Base-by-base conservation (phyloP, 495 filamentous ascomycete species). In the Polyplosphaeria fusca region DNA sequence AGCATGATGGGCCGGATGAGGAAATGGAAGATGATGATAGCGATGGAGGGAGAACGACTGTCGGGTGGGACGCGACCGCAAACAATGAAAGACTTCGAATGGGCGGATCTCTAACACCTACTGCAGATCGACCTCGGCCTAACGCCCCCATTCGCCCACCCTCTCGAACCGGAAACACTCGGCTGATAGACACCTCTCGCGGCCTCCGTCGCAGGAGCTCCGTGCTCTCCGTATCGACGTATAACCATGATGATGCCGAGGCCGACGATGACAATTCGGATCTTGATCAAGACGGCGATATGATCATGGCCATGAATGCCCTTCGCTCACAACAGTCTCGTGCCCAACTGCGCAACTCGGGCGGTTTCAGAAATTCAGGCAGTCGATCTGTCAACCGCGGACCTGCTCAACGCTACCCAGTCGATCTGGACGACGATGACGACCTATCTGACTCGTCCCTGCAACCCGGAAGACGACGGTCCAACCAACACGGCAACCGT, bases 91-190 rank as follows among this genome's bases (percentile, higher is more conserved):
- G 63, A 67, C 18, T 50, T 23, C 66, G 63, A 64, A 62, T 54
- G 52, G 57, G 47, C 52, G 63, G 68, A 51, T 68, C 66, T 70
- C 68, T 70, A 68, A 70, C 66, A 61, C 66, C 68, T 67, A 67
- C 64, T 67, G 64, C 66, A 70, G 68, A 66, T 68, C 61, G 63
- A 60, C 63, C 64, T 48, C 64, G 58, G 46, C 60, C 61, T 50
- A 61, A 65, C 40, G 53, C 58, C 41, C 35, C 49, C 13, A 55
- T 55, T 43, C 63, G 61, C 13, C 64, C 52, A 11, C 55, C 63
- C 47, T 59, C 53, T 5, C 57, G 61, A n/a, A 47, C 49, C 25
- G 58, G 66, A 23, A 57, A 51, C 27, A 12, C 58, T 35, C 65
- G 65, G 35, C 56, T 68, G 20, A 47, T 46, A 13, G 63, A 65